A percentile compares a stretch with the other conserved stretches of the same genome.
Conservation (phyloP, 2,329 filamentous ascomycete species). For the Cladosporium sp. region DNA sequence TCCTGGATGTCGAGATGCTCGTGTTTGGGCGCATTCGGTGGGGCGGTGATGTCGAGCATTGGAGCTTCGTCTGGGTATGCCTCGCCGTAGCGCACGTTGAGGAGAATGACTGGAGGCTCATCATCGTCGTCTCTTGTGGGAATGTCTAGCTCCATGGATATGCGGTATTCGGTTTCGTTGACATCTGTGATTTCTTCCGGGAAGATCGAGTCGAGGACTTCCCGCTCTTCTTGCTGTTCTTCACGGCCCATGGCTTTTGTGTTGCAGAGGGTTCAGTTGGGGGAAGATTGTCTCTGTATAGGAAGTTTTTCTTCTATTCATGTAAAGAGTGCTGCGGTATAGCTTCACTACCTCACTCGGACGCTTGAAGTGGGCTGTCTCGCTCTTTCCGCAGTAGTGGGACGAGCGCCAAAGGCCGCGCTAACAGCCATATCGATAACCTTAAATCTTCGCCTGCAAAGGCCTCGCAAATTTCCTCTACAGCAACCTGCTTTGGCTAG, state of each 20-base stretch:
- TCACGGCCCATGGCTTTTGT: slow-evolving; percentile 52
- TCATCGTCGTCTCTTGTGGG: slow-evolving; percentile 46
- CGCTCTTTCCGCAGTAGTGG: too few relatives aligned
- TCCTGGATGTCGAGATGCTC: slow-evolving; percentile 71
- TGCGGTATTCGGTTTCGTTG: slow-evolving; percentile 81
- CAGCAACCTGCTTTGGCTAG: neutral
- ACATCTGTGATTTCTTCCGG: slow-evolving; percentile 97
- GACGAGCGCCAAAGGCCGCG: neutral
- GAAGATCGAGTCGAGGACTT: slow-evolving; percentile 97
- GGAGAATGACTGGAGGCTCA: slow-evolving; percentile 62
- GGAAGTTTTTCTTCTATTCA: too few relatives aligned
- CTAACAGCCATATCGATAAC: slow-evolving; percentile 2
- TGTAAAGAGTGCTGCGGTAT: too few relatives aligned
- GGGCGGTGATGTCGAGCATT: slow-evolving; percentile 69
- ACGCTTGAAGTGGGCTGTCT: slow-evolving; percentile 3
- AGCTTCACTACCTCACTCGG: neutral
- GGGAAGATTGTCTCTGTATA: neutral
- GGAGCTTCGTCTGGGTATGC: slow-evolving; percentile 86
- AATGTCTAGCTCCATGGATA: slow-evolving; percentile 79
- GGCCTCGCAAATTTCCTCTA: neutral
- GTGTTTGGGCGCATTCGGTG: slow-evolving; percentile 65
- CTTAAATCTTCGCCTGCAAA: neutral
- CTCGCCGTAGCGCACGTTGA: slow-evolving; percentile 85
- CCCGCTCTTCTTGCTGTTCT: slow-evolving; percentile 92
- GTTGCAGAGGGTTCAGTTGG: too few relatives aligned